Base-by-base conservation (phyloP, 345 rosid genomes). In the Corchorus capsularis region DNA sequence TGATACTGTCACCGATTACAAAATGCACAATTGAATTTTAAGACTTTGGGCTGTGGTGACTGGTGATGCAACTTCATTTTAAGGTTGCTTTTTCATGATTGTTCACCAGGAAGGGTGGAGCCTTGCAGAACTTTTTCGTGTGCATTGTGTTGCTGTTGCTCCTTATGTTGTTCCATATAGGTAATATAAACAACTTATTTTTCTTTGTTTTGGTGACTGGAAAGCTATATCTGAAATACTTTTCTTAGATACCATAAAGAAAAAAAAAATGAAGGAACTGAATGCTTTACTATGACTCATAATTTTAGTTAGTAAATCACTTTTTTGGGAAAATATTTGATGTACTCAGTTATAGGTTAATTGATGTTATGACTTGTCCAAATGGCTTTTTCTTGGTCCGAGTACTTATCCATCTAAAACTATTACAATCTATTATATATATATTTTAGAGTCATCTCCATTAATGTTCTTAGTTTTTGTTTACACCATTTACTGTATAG, bases 101-200 rank as follows among this genome's bases (percentile, higher is more conserved):
- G 55, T 79, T 43, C 27, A 6, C 10, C 82, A 93, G 97, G 97
- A 94, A 87, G 97, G 98, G 43, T 94, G 98, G 97, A 90, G 89
- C 87, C 92, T 94, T 64, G 98, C 95, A 16, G 97, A 94, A 75
- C 93, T 86, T 80, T 92, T 89, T 72, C 85, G 63, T 71, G 85
- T 93, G 57, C 91, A 75, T 64, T 93, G 97, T 75, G 80, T 91
- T 63, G 88, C 91, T 83, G 88, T 94, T 75, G 94, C 97, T 81
- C 98, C 98, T 65, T 94, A 94, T 85, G 92, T 92, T 74, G 93
- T 94, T 83, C 98, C 97, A 41, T 94, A 93, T 75, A 91, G 97
- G 98, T 94, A 82, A 77, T n/a, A 3, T 41, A 71, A 77, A 4
- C 16, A 16, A 14, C 19, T 8, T 9, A 12, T 53, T 1, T 0